Conservation (phyloP, 1,284 basidiomycete species). For the Marasmius fiardii region DNA sequence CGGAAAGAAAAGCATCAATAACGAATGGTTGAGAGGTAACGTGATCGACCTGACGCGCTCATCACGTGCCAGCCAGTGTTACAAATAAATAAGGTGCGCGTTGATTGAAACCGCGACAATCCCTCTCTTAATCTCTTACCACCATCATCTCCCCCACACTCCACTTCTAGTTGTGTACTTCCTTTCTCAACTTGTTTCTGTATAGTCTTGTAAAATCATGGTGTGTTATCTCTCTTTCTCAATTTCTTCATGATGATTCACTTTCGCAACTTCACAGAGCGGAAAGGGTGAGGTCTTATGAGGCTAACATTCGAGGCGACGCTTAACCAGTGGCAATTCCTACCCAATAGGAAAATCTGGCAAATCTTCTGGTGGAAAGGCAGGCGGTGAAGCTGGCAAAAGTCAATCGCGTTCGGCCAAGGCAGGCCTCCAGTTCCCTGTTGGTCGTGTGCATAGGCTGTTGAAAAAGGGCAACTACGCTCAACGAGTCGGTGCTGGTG, state of each 20-base stretch:
- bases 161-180: constrained; percentile 2
- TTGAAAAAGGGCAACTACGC: constrained; percentile 54
- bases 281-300: constrained; percentile 40
- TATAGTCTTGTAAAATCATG: constrained; percentile 27
- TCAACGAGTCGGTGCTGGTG: constrained; percentile 60
- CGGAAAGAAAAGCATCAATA: background rate
- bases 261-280: constrained; percentile 29
- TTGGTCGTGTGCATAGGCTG: constrained; percentile 85
- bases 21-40: background rate
- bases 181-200: constrained; percentile 19
- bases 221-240: constrained; percentile 26
- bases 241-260: constrained; percentile 6
- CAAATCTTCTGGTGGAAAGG: constrained; percentile 55
- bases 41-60: background rate
- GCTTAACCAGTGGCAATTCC: background rate
- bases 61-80: constrained; percentile 31
- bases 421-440: constrained; percentile 50
- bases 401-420: constrained; percentile 24
- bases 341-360: constrained; percentile 30
- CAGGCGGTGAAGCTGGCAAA: constrained; percentile 48
- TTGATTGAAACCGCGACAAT: constrained; percentile 39
- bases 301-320: background rate
- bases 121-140: constrained; percentile 38
- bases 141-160: constrained; percentile 32
- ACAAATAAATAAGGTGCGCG: constrained; percentile 32